Evolutionary conservation across 1,284 basidiomycete species (phyloP).

Genomic region (Phellopilus nigrolimitatus): DNA sequence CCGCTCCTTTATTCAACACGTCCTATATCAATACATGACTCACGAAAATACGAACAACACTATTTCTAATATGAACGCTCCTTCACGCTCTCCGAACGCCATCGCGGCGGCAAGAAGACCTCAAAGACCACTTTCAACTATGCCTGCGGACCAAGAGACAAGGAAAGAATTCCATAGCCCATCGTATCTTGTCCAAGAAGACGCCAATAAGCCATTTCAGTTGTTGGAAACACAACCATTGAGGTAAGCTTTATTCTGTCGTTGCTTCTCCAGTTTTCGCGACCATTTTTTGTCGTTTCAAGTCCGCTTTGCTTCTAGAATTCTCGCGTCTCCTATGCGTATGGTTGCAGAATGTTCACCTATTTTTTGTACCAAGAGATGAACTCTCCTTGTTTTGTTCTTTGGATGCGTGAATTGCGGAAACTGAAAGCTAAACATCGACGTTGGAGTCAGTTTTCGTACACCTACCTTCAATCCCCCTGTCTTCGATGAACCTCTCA

Average conservation of each 20-base stretch:
- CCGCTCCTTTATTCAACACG: conserved; percentile 18
- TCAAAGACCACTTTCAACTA: conserved; percentile 12
- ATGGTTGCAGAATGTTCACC: background rate
- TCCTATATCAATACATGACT: conserved; percentile 14
- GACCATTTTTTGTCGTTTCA: background rate
- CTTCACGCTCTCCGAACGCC: conserved; percentile 17
- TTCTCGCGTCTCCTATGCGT: too few species aligned
- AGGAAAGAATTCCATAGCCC: background rate
- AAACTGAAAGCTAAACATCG: too few species aligned
- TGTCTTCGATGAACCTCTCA: too few species aligned
- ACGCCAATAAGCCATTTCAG: conserved; percentile 15
- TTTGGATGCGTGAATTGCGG: too few species aligned
- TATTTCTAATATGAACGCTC: conserved; percentile 13
- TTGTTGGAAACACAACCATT: conserved; percentile 16
- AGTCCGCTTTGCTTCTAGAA: too few species aligned
- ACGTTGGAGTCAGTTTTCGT: too few species aligned
- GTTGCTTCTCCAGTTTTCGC: background rate
- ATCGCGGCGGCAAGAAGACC: conserved; percentile 11
- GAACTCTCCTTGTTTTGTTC: too few species aligned
- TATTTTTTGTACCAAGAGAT: too few species aligned
- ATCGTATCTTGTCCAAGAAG: conserved; percentile 11
- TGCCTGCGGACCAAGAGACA: conserved; percentile 4
- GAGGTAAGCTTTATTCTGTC: conserved; percentile 1
- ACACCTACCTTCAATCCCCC: too few species aligned
- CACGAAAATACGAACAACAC: conserved; percentile 12